Base-by-base conservation (phyloP, 345 rosid genomes). In the Citrus unshiu region DNA sequence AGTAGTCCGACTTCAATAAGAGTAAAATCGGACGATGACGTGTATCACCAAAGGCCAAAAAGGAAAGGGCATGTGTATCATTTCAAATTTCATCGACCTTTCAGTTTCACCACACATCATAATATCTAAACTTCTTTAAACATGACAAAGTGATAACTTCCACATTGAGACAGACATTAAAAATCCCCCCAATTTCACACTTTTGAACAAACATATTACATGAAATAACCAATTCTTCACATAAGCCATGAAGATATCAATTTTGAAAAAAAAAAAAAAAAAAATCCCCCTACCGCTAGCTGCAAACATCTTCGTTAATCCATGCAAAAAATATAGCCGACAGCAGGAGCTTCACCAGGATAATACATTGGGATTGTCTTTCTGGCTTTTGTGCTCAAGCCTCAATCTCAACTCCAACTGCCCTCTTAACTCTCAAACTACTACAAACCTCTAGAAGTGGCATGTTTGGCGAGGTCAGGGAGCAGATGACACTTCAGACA, bases 281-380 rank as follows among this genome's bases (percentile, higher is more conserved):
- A 34, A 58, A 39, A 1, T 54, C 63, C 63, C 78, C 72, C 57
- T 63, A 34, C 73, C 54, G 46, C 72, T 81, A 83, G 78, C 83
- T 76, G 67, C 68, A 76, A 78, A 51, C 10, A 34, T 59, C 66
- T 83, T 32, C 57, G 16, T 73, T 54, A 76, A 62, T 78, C 70
- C 77, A 76, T 46, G 70, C 64, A 74, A 70, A 83, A 83, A 73
- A 14, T 68, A 69, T 72, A 77, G 83, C 84, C 77, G 61, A 70
- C 32, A 29, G 37, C 77, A 62, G 73, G 82, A 81, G 80, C 83
- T 80, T 73, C 56, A 40, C 84, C 82, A 82, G 81, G 71, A 81
- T 25, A 64, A n/a, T 21, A 70, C 63, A 70, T 62, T 73, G n/a
- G 75, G 78, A 49, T 78, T 63, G 76, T 14, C 65, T 79, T 24